phyloP scores from a whole-genome alignment of 495 filamentous ascomycete genomes.

The Collariella sp. region DNA sequence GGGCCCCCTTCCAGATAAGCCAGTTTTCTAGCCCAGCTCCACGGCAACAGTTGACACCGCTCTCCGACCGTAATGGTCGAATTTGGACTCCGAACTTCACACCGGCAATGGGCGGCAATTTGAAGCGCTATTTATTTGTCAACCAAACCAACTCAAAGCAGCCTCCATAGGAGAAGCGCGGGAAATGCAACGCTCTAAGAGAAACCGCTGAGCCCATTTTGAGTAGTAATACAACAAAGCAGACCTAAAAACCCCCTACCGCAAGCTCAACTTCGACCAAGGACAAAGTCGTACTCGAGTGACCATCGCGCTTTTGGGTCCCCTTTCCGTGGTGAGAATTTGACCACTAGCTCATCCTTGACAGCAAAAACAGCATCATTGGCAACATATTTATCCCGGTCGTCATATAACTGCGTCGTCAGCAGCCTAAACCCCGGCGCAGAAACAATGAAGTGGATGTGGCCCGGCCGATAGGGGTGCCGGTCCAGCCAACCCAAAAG shows the following conservation, averaged over 20 bases:
- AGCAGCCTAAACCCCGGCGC: conserved; percentile 41
- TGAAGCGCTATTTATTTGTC: too few relatives aligned
- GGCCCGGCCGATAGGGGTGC: conserved; percentile 63
- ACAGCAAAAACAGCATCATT: conserved; percentile 71
- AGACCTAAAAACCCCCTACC: background rate
- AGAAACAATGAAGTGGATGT: conserved; percentile 61
- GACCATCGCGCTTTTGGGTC: conserved; percentile 55
- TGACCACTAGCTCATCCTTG: conserved; percentile 63
- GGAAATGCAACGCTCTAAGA: background rate
- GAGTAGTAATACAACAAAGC: background rate
- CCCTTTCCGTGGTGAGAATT: conserved; percentile 50
- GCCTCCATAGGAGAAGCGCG: background rate
- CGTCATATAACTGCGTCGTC: conserved; percentile 68
- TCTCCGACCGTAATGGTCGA: too few relatives aligned
- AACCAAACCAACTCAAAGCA: background rate
- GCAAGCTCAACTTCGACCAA: conserved; percentile 17
- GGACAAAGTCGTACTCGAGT: conserved; percentile 48
- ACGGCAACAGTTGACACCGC: too few relatives aligned
- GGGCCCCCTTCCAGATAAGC: background rate
- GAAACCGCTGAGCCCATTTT: background rate
- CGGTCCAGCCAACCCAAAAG: conserved; percentile 52
- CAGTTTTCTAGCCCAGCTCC: background rate
- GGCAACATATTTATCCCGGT: conserved; percentile 49
- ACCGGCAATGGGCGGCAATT: too few relatives aligned
- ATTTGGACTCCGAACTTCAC: background rate